Base-by-base conservation (phyloP, 805 yeast genomes). In the Kuraishia molischiana region DNA sequence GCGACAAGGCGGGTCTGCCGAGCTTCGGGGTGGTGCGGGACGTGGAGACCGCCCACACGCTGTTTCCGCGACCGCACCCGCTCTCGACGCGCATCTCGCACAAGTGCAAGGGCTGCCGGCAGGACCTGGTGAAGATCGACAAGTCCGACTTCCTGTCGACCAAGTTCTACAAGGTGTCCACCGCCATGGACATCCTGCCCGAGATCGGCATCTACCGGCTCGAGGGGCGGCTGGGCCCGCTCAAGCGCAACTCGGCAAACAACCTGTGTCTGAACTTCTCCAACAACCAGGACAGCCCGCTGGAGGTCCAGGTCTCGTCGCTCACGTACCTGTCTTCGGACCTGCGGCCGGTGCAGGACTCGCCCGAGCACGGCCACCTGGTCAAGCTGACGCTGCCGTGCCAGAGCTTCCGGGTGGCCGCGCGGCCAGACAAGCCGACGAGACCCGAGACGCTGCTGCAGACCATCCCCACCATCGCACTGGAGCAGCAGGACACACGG, bases 401-500 rank as follows among this genome's bases (percentile, higher is more conserved):
- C 35, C 32, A 49, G 3, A 37, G 34, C 2, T 44, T 53, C 33
- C 21, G 32, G n/a, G 29, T 52, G 1, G 43, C 42, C 8, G 42
- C 35, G 11, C 37, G 33, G 15, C 50, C 52, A 3, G 40, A 32
- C 10, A 42, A 41, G 20, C 15, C 36, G 10, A 28, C 35, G 1
- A 42, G 38, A 24, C 38, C 41, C 2, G 49, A 42, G 2, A 24
- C 31, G 3, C 31, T 41, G 5, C 34, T 55, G 0, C 48, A 50
- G 20, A 38, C 45, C 3, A 47, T 59, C 0, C 64, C 70, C 3
- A 55, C 64, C 0, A 36, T 51, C 3, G 43, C 50, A 24, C 44
- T 64, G 4, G 50, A 53, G 0, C 40, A 43, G 4, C 38, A 39
- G 3, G 17, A 9, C 13, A 49, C 64, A 1, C 57, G 50, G 21